A percentile compares a stretch with the other conserved stretches of the same genome.
phyloP scores from a whole-genome alignment of 352 stramenopile species.

The Pythium graminicola region DNA sequence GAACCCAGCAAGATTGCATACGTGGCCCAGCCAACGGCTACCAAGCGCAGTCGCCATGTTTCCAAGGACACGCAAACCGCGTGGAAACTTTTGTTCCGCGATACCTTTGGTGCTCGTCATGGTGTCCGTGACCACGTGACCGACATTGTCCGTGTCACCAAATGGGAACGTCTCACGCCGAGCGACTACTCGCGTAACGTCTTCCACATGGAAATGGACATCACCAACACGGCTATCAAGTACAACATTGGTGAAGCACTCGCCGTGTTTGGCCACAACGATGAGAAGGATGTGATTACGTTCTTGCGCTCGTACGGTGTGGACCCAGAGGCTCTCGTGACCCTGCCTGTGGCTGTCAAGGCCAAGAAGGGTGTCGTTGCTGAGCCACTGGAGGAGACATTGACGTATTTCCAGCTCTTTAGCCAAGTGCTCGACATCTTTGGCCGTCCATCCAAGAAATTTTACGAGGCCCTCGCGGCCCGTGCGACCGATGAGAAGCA shows the following conservation, averaged over 20 bases:
- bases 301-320: slow-evolving; percentile 67
- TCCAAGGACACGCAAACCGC: slow-evolving; percentile 54
- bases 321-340: slow-evolving; percentile 59
- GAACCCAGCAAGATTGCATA: slow-evolving; percentile 52
- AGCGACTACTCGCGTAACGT: slow-evolving; percentile 80
- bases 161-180: slow-evolving; percentile 75
- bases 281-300: slow-evolving; percentile 59
- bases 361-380: slow-evolving; percentile 36
- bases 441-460: slow-evolving; percentile 74
- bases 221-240: slow-evolving; percentile 66
- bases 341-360: slow-evolving; percentile 53
- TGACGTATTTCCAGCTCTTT: slow-evolving; percentile 80
- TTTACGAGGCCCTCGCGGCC: slow-evolving; percentile 65
- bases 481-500: slow-evolving; percentile 69
- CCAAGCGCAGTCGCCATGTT: slow-evolving; percentile 39
- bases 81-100: slow-evolving; percentile 65
- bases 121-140: slow-evolving; percentile 64
- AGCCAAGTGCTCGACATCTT: slow-evolving; percentile 82
- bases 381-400: slow-evolving; percentile 43
- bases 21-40: slow-evolving; percentile 24
- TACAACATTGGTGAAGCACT: slow-evolving; percentile 83
- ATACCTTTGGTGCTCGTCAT: slow-evolving; percentile 41
- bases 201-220: slow-evolving; percentile 85
- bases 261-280: slow-evolving; percentile 80
- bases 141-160: slow-evolving; percentile 62